These are phyloP conservation scores for Macrocybe gigantea DNA, from an alignment of 768 basidiomycete genomes.

Conservation along the genomic window DNA sequence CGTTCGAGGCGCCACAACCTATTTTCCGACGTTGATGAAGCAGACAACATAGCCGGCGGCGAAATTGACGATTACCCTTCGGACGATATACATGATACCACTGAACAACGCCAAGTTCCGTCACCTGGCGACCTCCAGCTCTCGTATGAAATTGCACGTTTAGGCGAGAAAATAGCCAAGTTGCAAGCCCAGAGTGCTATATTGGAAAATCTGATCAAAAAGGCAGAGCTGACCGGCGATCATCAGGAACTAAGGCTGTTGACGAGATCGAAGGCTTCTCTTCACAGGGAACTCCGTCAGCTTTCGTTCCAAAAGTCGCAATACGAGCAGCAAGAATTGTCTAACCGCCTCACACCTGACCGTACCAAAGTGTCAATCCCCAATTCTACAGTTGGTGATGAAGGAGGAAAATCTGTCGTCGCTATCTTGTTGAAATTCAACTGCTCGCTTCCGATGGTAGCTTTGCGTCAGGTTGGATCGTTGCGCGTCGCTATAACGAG, in stretches of 20 bases:
- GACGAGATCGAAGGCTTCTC: constrained; percentile 72
- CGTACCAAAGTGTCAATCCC: constrained; percentile 83
- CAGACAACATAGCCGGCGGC: constrained; percentile 33
- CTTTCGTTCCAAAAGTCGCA: constrained; percentile 86
- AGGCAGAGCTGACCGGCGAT: constrained; percentile 92
- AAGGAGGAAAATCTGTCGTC: constrained; percentile 87
- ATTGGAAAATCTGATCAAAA: constrained; percentile 84
- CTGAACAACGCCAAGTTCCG: constrained; percentile 64
- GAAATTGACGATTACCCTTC: constrained; percentile 27
- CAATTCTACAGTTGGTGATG: constrained; percentile 76
- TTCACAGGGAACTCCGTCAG: constrained; percentile 79
- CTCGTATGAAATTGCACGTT: constrained; percentile 77
- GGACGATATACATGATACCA: constrained; percentile 35
- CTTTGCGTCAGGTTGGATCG: constrained; percentile 85
- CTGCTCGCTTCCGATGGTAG: constrained; percentile 77
- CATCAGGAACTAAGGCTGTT: constrained; percentile 81
- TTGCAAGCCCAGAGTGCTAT: constrained; percentile 77
- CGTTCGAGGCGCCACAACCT: constrained; percentile 16
- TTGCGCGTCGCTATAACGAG: constrained; percentile 92
- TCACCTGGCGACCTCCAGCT: constrained; percentile 88
- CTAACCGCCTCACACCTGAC: constrained; percentile 79
- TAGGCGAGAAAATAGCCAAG: constrained; percentile 70
- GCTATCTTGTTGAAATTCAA: constrained; percentile 89
- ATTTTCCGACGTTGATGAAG: constrained; percentile 45
- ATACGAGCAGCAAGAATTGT: constrained; percentile 91